Base-by-base conservation (phyloP, 345 rosid species). In the Xanthoceras sorbifolium region DNA sequence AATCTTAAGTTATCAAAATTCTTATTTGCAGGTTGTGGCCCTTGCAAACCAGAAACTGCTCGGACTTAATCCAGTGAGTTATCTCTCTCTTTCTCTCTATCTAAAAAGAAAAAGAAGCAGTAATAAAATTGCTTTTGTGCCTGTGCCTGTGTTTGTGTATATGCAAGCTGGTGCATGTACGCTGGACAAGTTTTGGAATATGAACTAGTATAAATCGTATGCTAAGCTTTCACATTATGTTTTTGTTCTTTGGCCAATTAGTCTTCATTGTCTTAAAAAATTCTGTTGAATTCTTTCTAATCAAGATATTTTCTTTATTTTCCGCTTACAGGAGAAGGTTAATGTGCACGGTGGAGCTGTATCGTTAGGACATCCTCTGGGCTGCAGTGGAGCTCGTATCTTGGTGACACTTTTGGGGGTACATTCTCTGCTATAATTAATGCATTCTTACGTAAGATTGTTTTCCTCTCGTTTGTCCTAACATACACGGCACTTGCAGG, bases 361-460 rank as follows among this genome's bases (percentile, higher is more conserved):
- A 71, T 84, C 99, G 0, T 84, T 96, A 84, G 99, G 99, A 66
- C 97, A 96, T 81, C 99, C 99, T 75, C 84, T 94, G 72, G 99
- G 99, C 54, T 96, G 99, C 91, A 96, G 99, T 36, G 99, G 98
- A 22, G 99, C 98, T 46, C 97, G 99, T 71, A 92, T 96, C 75
- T 77, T 96, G 84, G 85, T 92, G 85, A 89, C 99, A 60, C 97
- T 96, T 76, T 88, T 96, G 83, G 99, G 99, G 89, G 93, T 91
- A 82, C 50, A 44, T 69, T 44, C 26, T 70, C 32, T 17, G 3
- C 28, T 25, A 25, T 60, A 22, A 9, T 74, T 44, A 10, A 32
- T 40, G 25, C 65, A 55, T 26, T 54, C 10, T 44, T 7, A 6
- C 6, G 11, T n/a, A 52, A 14, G 15, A 26, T 17, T 32, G 0